Conservation (phyloP, 2,329 filamentous ascomycete genomes). For the Myriosclerotinia scirpicola region DNA sequence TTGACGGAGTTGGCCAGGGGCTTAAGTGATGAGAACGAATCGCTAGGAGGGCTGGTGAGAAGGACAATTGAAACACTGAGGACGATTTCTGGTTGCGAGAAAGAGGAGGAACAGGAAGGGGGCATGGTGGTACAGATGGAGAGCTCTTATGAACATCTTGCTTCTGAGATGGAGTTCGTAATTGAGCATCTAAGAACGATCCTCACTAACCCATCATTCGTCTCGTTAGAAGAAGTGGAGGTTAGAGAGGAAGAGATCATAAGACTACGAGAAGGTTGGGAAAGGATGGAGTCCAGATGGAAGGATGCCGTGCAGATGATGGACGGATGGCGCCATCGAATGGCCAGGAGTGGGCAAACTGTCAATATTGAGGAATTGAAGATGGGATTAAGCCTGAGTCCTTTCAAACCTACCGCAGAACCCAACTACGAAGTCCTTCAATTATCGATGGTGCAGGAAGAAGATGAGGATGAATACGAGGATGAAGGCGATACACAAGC, state of each 20-base stretch:
- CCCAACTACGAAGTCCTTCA: conserved; percentile 46
- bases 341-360: conserved; percentile 67
- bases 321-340: conserved; percentile 84
- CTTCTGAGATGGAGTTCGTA: conserved; percentile 71
- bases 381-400: conserved; percentile 65
- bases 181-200: conserved; percentile 79
- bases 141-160: conserved; percentile 61
- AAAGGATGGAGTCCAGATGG: conserved; percentile 91
- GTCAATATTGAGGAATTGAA: conserved; percentile 68
- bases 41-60: conserved; percentile 68
- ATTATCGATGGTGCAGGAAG: conserved; percentile 32
- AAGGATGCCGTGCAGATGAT: conserved; percentile 87
- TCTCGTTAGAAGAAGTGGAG: conserved; percentile 90
- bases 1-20: conserved; percentile 79
- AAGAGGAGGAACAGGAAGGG: conserved; percentile 39
- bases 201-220: conserved; percentile 93
- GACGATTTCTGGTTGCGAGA: conserved; percentile 62
- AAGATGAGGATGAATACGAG: conserved; percentile 27
- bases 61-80: conserved; percentile 70
- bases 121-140: conserved; percentile 36
- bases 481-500: conserved; percentile 40
- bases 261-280: conserved; percentile 80
- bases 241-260: conserved; percentile 89
- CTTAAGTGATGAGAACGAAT: conserved; percentile 90
- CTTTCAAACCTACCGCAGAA: conserved; percentile 55